phyloP scores from a whole-genome alignment of 75 land plant species.

The Pinus albicaulis region DNA sequence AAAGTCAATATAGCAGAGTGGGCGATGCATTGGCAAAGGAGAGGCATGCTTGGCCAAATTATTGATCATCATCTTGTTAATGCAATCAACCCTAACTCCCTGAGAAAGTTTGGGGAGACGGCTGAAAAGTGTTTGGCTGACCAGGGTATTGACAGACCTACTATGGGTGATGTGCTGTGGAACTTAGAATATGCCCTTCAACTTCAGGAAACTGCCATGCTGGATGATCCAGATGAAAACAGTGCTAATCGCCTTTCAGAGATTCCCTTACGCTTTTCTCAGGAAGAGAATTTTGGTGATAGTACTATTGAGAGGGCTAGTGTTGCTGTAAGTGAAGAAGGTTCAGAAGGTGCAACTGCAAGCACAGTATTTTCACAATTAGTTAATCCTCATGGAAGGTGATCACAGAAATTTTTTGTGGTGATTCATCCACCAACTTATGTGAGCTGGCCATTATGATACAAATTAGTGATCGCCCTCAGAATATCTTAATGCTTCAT shows the following conservation, averaged over 20 bases:
- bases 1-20: constrained; percentile 90
- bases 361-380: no score
- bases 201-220: constrained; percentile 57
- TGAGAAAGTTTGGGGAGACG: constrained; percentile 78
- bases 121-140: constrained; percentile 85
- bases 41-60: constrained; percentile 69
- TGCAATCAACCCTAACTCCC: constrained; percentile 43
- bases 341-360: no score
- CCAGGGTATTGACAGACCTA: constrained; percentile 72
- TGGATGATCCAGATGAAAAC: constrained; percentile 21
- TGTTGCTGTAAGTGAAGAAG: constrained; percentile 26
- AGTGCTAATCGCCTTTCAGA: constrained; percentile 30
- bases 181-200: constrained; percentile 84
- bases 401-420: no score
- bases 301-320: constrained; percentile 32
- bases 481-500: no score
- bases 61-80: constrained; percentile 56
- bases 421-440: no score
- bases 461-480: no score
- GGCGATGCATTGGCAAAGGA: constrained; percentile 83
- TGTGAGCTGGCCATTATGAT: no score
- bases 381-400: no score
- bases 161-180: constrained; percentile 96
- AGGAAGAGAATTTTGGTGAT: constrained; percentile 33
- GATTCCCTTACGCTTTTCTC: constrained; percentile 15